Evolutionary conservation across 2,329 filamentous ascomycete species (phyloP).

Genomic region (Cladosporium cucumerinum): DNA sequence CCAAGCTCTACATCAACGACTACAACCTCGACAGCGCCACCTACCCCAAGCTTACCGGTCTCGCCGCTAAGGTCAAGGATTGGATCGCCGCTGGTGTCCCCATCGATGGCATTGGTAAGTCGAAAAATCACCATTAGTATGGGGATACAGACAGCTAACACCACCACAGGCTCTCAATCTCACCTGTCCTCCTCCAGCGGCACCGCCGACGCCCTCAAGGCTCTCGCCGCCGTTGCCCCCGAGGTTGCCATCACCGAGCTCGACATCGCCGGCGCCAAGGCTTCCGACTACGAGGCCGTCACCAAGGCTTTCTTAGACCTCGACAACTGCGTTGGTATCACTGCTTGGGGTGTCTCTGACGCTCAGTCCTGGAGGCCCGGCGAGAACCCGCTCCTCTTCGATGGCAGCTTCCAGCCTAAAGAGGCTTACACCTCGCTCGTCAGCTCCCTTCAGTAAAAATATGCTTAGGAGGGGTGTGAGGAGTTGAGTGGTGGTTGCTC

Average conservation of each 20-base stretch:
- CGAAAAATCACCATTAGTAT: neutral
- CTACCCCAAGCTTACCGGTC: conserved; percentile 56
- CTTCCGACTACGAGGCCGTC: conserved; percentile 55
- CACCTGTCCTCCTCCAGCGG: conserved; percentile 48
- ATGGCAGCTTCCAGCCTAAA: conserved; percentile 43
- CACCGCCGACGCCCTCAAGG: conserved; percentile 48
- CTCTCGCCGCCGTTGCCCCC: conserved; percentile 47
- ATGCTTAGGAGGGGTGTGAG: neutral
- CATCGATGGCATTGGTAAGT: conserved; percentile 58
- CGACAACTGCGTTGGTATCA: conserved; percentile 62
- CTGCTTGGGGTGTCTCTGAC: conserved; percentile 30
- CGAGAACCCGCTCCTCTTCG: conserved; percentile 42
- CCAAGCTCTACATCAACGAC: conserved; percentile 75
- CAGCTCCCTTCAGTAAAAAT: neutral
- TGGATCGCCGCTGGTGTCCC: conserved; percentile 61
- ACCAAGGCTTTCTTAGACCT: conserved; percentile 56
- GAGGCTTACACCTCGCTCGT: conserved; percentile 36
- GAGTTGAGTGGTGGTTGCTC: neutral
- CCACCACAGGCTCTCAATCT: conserved; percentile 49
- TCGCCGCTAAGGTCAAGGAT: conserved; percentile 56
- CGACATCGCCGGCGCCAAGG: conserved; percentile 59
- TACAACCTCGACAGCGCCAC: conserved; percentile 59
- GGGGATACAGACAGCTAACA: neutral
- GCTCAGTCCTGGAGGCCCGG: conserved; percentile 42
- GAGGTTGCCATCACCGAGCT: conserved; percentile 66